Conservation (phyloP, 495 filamentous ascomycete species). For the Annulohypoxylon maeteangense region DNA sequence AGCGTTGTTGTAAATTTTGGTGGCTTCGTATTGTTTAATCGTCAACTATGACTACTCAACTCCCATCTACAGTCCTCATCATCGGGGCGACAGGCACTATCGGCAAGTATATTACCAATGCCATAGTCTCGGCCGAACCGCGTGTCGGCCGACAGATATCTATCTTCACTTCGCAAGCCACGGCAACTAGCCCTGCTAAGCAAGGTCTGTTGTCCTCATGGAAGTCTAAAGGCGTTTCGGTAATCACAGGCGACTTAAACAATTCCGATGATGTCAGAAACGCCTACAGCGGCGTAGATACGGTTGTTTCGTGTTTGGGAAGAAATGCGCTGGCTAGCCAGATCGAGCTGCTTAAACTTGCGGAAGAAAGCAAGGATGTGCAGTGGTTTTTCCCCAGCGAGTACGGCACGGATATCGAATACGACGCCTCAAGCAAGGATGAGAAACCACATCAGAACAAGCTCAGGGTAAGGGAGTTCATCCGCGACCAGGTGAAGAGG, state of each 20-base stretch:
- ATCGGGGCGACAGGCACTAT: constrained; percentile 78
- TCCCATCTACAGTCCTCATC: constrained; percentile 67
- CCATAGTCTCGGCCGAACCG: constrained; percentile 64
- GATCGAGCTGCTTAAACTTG: constrained; percentile 67
- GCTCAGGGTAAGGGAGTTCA: constrained; percentile 69
- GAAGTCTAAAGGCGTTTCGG: constrained; percentile 61
- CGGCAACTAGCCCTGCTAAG: constrained; percentile 54
- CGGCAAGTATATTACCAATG: constrained; percentile 69
- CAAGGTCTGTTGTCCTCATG: constrained; percentile 60
- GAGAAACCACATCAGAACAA: constrained; percentile 79
- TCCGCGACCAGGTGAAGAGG: constrained; percentile 60
- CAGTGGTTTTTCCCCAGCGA: constrained; percentile 78
- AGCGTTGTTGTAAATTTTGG: not conserved
- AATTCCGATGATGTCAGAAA: constrained; percentile 62
- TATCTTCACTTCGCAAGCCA: constrained; percentile 71
- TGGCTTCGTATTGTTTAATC: not conserved
- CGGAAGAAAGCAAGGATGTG: constrained; percentile 64
- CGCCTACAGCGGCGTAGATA: constrained; percentile 70
- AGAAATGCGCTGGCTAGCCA: constrained; percentile 67
- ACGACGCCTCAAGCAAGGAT: constrained; percentile 64
- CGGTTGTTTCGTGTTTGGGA: constrained; percentile 72
- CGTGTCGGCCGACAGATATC: constrained; percentile 63
- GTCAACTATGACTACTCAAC: constrained; percentile 46
- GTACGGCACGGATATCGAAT: constrained; percentile 80
- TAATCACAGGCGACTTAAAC: constrained; percentile 69